Conservation (phyloP, 306 rosid species). For the Pterocarpus santalinus region DNA sequence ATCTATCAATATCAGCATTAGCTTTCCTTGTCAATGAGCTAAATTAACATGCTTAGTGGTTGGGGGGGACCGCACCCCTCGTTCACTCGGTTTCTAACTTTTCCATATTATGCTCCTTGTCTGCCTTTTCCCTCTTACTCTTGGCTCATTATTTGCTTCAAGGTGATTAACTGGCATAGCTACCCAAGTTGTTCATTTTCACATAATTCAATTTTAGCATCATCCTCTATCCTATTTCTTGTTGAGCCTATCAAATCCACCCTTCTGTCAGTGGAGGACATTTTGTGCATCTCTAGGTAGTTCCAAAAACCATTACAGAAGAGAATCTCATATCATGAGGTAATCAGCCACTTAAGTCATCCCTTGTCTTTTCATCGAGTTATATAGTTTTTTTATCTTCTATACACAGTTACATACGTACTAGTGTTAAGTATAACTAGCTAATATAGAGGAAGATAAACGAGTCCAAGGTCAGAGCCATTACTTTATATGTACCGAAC, state of each 20-base stretch:
- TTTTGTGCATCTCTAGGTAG: slow-evolving; percentile 49
- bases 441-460: no score
- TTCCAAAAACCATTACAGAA: slow-evolving; percentile 29
- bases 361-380: slow-evolving; percentile 36
- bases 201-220: slow-evolving; percentile 23
- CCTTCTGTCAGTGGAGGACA: slow-evolving; percentile 28
- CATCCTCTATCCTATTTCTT: slow-evolving; percentile 28
- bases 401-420: no score
- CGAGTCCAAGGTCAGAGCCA: no score
- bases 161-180: slow-evolving; percentile 45
- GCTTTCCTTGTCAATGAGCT: slow-evolving; percentile 54
- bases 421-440: no score
- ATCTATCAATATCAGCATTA: slow-evolving; percentile 43
- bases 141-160: slow-evolving; percentile 51
- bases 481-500: background rate
- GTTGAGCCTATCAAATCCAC: slow-evolving; percentile 45
- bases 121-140: slow-evolving; percentile 60
- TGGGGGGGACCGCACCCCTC: slow-evolving; percentile 71
- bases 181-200: slow-evolving; percentile 22
- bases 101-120: slow-evolving; percentile 79
- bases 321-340: slow-evolving; percentile 42
- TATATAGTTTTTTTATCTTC: background rate
- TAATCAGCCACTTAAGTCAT: slow-evolving; percentile 43
- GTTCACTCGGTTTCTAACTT: slow-evolving; percentile 57
- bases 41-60: slow-evolving; percentile 66